Evolutionary conservation across 495 filamentous ascomycete species (phyloP), one percentile per base, ranked within the genome.

Genomic region (Aspergillus ostianus): DNA sequence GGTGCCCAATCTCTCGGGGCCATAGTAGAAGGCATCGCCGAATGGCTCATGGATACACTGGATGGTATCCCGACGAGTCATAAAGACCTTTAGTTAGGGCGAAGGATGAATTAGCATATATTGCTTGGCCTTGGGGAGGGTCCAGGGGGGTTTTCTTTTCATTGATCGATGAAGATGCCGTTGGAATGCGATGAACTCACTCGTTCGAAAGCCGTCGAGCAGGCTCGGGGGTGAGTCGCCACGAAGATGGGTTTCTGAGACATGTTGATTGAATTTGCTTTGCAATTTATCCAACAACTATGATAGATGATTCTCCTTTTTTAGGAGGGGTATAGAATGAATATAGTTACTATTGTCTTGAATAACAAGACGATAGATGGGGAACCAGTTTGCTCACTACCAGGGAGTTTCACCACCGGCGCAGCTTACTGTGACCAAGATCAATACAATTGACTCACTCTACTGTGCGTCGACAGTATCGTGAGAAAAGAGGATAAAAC

Each of bases 1-100:
- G 45, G 81, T 73, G 64, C 87, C 87, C 57, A 97, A 81, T 47
- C 92, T 80, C 74, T 98, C 94, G 0, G 92, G 91, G 23, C 93
- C 93, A 66, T 87, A 97, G 75, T 98, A 97, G 74, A 91, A 98
- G 57, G 92, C 90, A 70, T 98, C 94, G 17, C 94, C 94, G 65
- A 97, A 97, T 1, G 94, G 94, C 72, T 98, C 94, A 70, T 98
- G 94, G 63, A 93, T 74, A 71, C 91, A 96, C 62, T 84, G 77
- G 29, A 98, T 82, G 23, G 80, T 87, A 61, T 93, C 88, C 26
- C 80, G 78, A 59, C 89, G 86, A 61, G 93, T 97, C 94, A 98
- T 97, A 71, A 98, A 97, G 60, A 97, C 90, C 91, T 96, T 61
- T 13, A 41, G 27, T 9, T 21, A 47, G 19, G 64, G 62, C 53